Base-by-base conservation (phyloP, 768 basidiomycete genomes). In the Boletus rubroflammeus region DNA sequence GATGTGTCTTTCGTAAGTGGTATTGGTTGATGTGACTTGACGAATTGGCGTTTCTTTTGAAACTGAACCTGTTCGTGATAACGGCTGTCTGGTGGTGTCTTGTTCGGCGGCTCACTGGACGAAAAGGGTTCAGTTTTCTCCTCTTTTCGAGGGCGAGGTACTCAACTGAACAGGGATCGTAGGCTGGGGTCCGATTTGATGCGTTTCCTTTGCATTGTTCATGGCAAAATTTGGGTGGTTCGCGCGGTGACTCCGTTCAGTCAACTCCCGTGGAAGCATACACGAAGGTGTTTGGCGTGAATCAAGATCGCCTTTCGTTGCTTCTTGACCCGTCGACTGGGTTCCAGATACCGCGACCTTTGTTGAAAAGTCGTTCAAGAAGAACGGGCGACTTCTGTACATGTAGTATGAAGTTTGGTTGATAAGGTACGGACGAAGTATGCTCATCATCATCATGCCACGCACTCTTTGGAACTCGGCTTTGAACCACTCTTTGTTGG, bases 371-470 rank as follows among this genome's bases (percentile, higher is more conserved):
- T 53, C 35, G 3, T 55, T 55, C 42, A 48, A 47, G 44, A 59
- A 57, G 50, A 60, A 62, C 2, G 70, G 43, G 31, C 58, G 62
- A 2, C 49, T 26, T 53, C 70, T 70, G 53, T 32, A 31, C 15
- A 41, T n/a, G n/a, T n/a, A 5, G 35, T 34, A 50, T 26, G 29
- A 25, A 2, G 36, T 44, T 43, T 34, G 51, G 40, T 55, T 58
- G 57, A 57, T 17, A 36, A 51, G 10, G 39, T 52, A 42, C 14
- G 35, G 26, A 41, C 62, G 60, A 51, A 60, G 19, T 50, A 55
- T 54, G 55, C 34, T 44, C 53, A 35, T 50, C 41, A 26, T 44
- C 53, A 35, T 50, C 41, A 26, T 23, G 36, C 42, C 29, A 62
- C 65, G 47, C 55, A 68, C 67, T 44, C 39, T 44, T 53, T 55